A percentile compares a stretch with the other conserved stretches of the same genome.
These are phyloP conservation scores for Microcyclosporella mali DNA, from an alignment of 2,329 filamentous ascomycete genomes.

Conservation along the genomic window DNA sequence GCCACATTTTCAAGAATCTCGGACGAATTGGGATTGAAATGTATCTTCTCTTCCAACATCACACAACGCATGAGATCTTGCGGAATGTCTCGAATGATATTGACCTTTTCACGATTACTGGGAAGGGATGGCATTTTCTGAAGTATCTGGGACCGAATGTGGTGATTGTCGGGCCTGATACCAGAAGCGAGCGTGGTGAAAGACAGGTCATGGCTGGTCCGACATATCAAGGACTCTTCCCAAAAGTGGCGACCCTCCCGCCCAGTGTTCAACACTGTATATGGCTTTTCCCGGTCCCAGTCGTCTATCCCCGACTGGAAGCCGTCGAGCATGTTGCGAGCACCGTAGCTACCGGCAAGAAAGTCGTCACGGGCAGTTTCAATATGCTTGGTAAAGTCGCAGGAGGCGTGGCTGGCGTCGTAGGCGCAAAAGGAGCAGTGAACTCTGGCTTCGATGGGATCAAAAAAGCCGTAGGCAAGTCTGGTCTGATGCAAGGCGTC, in stretches of 20 bases:
- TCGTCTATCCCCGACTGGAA: slow-evolving; percentile 86
- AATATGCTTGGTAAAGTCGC: slow-evolving; percentile 94
- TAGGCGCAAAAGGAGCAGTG: slow-evolving; percentile 89
- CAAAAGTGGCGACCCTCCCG: slow-evolving; percentile 84
- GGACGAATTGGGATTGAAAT: slow-evolving; percentile 92
- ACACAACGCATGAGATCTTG: slow-evolving; percentile 89
- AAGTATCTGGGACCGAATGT: slow-evolving; percentile 92
- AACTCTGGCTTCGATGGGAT: slow-evolving; percentile 88
- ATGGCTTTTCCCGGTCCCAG: slow-evolving; percentile 87
- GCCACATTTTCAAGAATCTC: slow-evolving; percentile 97
- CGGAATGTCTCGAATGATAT: slow-evolving; percentile 81
- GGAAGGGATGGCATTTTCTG: slow-evolving; percentile 97
- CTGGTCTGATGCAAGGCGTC: slow-evolving; percentile 89
- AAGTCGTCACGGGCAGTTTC: slow-evolving; percentile 91
- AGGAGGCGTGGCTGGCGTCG: slow-evolving; percentile 87
- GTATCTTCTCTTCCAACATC: slow-evolving; percentile 97
- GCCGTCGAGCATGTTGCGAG: slow-evolving; percentile 85
- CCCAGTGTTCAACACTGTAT: slow-evolving; percentile 94
- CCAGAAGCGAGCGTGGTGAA: slow-evolving; percentile 83
- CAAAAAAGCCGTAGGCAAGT: slow-evolving; percentile 94
- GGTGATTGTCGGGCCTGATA: slow-evolving; percentile 83
- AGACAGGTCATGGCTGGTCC: slow-evolving; percentile 90
- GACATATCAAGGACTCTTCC: slow-evolving; percentile 95
- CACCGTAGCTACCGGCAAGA: slow-evolving; percentile 90
- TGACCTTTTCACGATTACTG: slow-evolving; percentile 93